These are phyloP conservation scores for Rhizophagus prolifer DNA, from an alignment of 192 early-diverging fungal genomes.

Conservation along the genomic window DNA sequence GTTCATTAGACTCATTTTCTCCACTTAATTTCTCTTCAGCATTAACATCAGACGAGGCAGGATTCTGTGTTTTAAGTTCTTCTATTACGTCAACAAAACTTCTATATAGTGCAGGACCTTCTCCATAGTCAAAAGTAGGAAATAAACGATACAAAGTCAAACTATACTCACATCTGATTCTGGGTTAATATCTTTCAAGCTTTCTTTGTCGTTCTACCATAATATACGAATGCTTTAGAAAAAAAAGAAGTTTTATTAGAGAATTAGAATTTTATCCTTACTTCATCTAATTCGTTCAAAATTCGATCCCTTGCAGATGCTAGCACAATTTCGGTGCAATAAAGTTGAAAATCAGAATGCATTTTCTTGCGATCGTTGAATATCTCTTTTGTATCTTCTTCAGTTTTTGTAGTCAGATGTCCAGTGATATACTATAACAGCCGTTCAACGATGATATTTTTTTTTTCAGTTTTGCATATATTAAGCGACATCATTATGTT, in stretches of 20 bases:
- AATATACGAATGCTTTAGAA: conserved; percentile 28
- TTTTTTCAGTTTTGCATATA: not conserved
- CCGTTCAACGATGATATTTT: conserved; percentile 13
- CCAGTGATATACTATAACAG: conserved; percentile 43
- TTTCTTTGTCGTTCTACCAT: conserved; percentile 39
- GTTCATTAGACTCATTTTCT: not conserved
- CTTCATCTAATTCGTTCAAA: conserved; percentile 42
- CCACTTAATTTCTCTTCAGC: not conserved
- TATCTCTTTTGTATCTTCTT: conserved; percentile 43
- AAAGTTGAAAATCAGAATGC: conserved; percentile 42
- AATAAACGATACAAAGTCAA: not conserved
- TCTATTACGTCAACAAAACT: conserved; percentile 40
- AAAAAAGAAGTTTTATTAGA: conserved; percentile 23
- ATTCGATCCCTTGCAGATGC: conserved; percentile 43
- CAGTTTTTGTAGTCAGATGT: conserved; percentile 43
- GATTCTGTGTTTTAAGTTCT: conserved; percentile 30
- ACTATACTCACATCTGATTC: conserved; percentile 39
- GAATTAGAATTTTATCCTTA: conserved; percentile 19
- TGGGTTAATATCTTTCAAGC: conserved; percentile 40
- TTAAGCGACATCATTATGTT: not conserved
- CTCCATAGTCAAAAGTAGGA: conserved; percentile 10
- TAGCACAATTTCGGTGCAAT: conserved; percentile 44
- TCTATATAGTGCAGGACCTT: conserved; percentile 38
- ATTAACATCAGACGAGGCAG: not conserved
- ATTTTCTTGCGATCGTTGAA: conserved; percentile 43